Conservation (phyloP, 768 basidiomycete species). For the Cyathus striatus region DNA sequence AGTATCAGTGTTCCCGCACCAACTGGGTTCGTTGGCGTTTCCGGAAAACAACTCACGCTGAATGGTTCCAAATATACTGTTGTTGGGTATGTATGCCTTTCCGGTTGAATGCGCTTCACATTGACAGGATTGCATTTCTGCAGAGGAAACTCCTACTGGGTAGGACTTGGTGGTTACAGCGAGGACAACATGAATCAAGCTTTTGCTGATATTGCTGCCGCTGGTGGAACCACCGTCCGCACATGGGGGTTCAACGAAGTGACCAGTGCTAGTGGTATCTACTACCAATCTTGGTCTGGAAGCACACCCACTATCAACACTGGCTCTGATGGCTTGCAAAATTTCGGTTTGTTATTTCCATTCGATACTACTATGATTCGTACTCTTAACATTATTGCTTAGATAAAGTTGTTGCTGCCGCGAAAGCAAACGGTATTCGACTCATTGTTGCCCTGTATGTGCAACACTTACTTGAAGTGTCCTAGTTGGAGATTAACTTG, state of each 20-base stretch:
- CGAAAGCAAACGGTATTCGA: slow-evolving; percentile 48
- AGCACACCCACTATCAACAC: slow-evolving; percentile 45
- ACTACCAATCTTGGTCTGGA: slow-evolving; percentile 48
- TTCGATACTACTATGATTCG: neutral
- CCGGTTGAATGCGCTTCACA: slow-evolving; percentile 9
- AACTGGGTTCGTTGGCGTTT: slow-evolving; percentile 35
- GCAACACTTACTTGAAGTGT: neutral
- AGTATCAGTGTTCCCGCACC: slow-evolving; percentile 12
- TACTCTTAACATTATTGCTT: too few species aligned
- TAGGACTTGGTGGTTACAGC: slow-evolving; percentile 41
- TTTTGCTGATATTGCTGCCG: slow-evolving; percentile 42
- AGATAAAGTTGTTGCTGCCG: slow-evolving; percentile 45
- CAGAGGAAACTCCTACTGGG: slow-evolving; percentile 44
- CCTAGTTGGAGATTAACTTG: neutral
- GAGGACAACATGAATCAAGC: slow-evolving; percentile 40
- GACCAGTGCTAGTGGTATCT: slow-evolving; percentile 38
- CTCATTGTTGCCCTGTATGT: slow-evolving; percentile 49
- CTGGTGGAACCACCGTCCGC: slow-evolving; percentile 47
- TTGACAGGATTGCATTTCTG: too few species aligned
- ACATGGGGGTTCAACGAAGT: slow-evolving; percentile 60
- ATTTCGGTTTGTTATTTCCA: slow-evolving; percentile 33
- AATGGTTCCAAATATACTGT: slow-evolving; percentile 45
- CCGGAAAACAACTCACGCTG: slow-evolving; percentile 48
- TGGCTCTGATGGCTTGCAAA: slow-evolving; percentile 42
- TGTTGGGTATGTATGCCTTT: slow-evolving; percentile 51